Percentiles rank a stretch among this genome's conserved stretches.
These are phyloP conservation scores for Zygosaccharomyces pseudorouxii DNA, from an alignment of 805 yeast species.

Conservation along the genomic window DNA sequence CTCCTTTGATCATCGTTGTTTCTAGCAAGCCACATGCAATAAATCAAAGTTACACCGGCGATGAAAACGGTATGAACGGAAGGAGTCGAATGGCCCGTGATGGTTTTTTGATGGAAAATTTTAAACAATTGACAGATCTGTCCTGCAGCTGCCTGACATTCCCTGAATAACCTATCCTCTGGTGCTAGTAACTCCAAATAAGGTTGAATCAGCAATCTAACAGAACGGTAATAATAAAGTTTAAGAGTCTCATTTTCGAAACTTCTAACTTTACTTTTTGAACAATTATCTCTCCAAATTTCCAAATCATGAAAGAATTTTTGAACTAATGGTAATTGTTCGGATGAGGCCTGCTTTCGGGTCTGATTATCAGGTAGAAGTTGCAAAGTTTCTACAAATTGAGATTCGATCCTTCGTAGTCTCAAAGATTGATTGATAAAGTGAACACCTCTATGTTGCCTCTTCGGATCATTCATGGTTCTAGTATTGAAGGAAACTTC, in stretches of 20 bases:
- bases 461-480: conserved; percentile 12
- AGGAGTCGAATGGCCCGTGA: conserved; percentile 58
- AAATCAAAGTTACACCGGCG: conserved; percentile 63
- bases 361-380: conserved; percentile 31
- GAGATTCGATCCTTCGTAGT: conserved; percentile 55
- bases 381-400: conserved; percentile 50
- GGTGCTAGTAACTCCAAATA: conserved; percentile 58
- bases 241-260: conserved; percentile 57
- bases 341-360: conserved; percentile 19
- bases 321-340: conserved; percentile 49
- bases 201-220: conserved; percentile 58
- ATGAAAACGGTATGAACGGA: conserved; percentile 64
- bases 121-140: conserved; percentile 62
- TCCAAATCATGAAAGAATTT: conserved; percentile 50
- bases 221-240: conserved; percentile 55
- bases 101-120: conserved; percentile 58
- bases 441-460: conserved; percentile 27
- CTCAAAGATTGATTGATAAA: conserved; percentile 56
- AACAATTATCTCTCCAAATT: conserved; percentile 54
- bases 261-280: conserved; percentile 36
- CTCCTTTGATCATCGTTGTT: conserved; percentile 56
- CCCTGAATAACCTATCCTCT: conserved; percentile 53
- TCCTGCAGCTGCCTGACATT: conserved; percentile 70
- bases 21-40: conserved; percentile 62
- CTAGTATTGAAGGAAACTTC: conserved; percentile 36